Evolutionary conservation across 805 yeast species (phyloP), one percentile per base, ranked within the genome.

Genomic region (Candida nonsorbophila): DNA sequence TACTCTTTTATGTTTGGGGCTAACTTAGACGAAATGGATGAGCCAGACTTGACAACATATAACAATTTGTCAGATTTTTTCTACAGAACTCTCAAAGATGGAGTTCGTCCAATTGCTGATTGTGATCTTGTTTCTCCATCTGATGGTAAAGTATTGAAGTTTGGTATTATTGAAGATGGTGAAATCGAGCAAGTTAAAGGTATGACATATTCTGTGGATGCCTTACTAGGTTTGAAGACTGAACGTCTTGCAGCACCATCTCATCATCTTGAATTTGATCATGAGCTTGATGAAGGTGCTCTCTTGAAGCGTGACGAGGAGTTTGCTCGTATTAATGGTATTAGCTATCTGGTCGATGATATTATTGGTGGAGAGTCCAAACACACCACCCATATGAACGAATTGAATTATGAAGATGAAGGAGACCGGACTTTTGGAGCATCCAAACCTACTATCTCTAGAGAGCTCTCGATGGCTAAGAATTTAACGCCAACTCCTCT

Each of bases 171-270:
- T 22, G 77, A 75, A 30, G 72, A 81, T 42, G 95, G 95, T 19
- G 84, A 83, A 42, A 86, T 92, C 36, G 97, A 92, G 55, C 97
- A 90, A 55, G 97, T 92, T 22, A 92, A 92, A 60, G 98, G 98
- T 6, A 75, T 92, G 76, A 85, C 94, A 1, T 92, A 92, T 54
- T 79, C 94, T 2, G 71, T 92, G 10, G 90, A 84, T 41, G 88
- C 94, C 7, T 72, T 92, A 31, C 67, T 92, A 25, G 99, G 99
- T 4, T 68, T 74, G 27, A 59, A 66, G 6, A 55, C 67, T 8
- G 51, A 51, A 20, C 40, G 51, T 20, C 50, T 74, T 33, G 81
- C 79, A 8, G 80, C 79, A 1, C 81, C 81, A 4, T 51, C 67
- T 7, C 72, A 68, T 40, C 50, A 63, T 15, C 62, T 73, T 15